Base-by-base conservation (phyloP, 1,284 basidiomycete species). In the Rhodotorula sp. region DNA sequence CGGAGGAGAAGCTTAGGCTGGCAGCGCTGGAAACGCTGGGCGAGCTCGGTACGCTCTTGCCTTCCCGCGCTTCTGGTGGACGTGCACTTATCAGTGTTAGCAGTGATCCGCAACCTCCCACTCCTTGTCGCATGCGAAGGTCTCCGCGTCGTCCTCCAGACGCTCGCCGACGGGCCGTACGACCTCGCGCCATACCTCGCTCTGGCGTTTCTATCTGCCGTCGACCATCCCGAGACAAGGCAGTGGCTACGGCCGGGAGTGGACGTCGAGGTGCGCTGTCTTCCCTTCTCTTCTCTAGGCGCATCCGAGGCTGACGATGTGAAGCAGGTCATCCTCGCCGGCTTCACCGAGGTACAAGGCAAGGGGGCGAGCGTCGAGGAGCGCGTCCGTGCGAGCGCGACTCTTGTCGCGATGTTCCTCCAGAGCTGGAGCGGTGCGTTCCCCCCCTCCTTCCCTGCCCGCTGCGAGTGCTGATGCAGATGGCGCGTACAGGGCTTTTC, bases 351-450 rank as follows among this genome's bases (percentile, higher is more conserved):
- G 81, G 90, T 91, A 0, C 94, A 94, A 76, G 92, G 91, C 12
- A 91, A 91, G 79, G 89, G 90, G 7, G 79, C 87, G 34, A 88
- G 89, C 50, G 88, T 94, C 78, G 85, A 87, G 12, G 91, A 93
- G 56, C 61, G 72, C 54, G 89, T 98, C 83, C 86, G 88, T 77
- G 86, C 88, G 32, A 91, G 89, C 75, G 85, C 90, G 7, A 89
- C 87, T 77, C 88, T 96, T 61, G 89, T 97, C 54, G 88, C 90
- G 54, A 85, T 90, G 50, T 90, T 97, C 84, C 82, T 99, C 61
- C 87, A 91, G 59, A 94, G 91, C 19, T 99, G 96, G 95, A 90
- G 91, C 73, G 96, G 95, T 94, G 78, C 67, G 89, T 83, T n/a
- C 9, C 25, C 21, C 39, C 34, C 21, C 29, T 39, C 64, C 25